A percentile compares a stretch with the other conserved stretches of the same genome.
phyloP scores from a whole-genome alignment of 2,329 filamentous ascomycete genomes.

The Cladosporium sp. region DNA sequence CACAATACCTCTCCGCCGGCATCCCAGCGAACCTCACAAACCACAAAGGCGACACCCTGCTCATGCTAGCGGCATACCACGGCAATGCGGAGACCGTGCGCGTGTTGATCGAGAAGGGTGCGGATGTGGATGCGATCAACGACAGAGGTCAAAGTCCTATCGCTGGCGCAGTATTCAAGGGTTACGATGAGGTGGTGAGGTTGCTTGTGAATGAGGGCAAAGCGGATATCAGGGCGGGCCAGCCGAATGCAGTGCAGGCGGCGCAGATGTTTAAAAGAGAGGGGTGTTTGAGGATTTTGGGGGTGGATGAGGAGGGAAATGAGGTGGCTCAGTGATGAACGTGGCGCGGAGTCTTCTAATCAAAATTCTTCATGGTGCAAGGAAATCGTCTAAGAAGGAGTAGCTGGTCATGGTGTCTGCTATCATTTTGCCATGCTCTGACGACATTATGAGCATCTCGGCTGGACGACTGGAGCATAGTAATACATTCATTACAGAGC shows the following conservation, averaged over 20 bases:
- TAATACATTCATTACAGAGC: background rate
- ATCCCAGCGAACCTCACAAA: constrained; percentile 71
- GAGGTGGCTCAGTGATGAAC: background rate
- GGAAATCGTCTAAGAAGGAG: background rate
- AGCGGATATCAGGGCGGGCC: constrained; percentile 43
- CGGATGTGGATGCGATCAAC: constrained; percentile 68
- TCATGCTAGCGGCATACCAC: constrained; percentile 73
- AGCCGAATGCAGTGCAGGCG: constrained; percentile 49
- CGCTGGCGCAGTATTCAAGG: constrained; percentile 73
- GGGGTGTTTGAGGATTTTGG: constrained; percentile 37
- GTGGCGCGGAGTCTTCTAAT: too few relatives aligned
- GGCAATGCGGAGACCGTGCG: constrained; percentile 62
- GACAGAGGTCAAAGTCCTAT: constrained; percentile 68
- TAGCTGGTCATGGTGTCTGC: background rate
- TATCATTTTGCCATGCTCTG: background rate
- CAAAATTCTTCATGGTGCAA: background rate
- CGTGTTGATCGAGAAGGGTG: constrained; percentile 62
- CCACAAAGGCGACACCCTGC: constrained; percentile 69
- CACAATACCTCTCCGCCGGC: constrained; percentile 64
- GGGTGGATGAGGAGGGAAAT: constrained; percentile 30
- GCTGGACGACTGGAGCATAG: background rate
- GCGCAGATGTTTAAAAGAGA: constrained; percentile 50
- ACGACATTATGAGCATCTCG: background rate
- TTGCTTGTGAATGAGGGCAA: constrained; percentile 45
- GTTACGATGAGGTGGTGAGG: constrained; percentile 64